These are phyloP conservation scores for Hamamelis virginiana DNA, from an alignment of 164 flowering plant species.

Conservation along the genomic window DNA sequence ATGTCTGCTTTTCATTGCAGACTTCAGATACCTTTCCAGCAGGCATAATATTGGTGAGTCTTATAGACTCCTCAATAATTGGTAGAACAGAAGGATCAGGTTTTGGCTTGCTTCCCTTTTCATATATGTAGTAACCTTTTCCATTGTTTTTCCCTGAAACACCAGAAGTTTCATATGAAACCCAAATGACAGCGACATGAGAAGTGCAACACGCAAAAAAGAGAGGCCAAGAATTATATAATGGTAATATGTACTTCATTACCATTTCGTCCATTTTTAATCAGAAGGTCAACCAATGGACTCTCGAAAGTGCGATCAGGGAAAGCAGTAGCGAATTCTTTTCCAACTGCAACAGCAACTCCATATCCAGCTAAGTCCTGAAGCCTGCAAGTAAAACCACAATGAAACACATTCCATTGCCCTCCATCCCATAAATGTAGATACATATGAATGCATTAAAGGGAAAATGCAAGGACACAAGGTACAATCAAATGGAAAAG, in stretches of 20 bases:
- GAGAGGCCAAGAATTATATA: neutral
- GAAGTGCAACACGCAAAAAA: neutral
- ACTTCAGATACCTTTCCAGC: constrained; percentile 70
- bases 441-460: neutral
- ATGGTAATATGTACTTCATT: constrained; percentile 3
- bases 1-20: neutral
- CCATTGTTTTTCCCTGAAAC: constrained; percentile 86
- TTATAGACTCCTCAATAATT: constrained; percentile 72
- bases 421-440: neutral
- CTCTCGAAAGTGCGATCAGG: constrained; percentile 60
- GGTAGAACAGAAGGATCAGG: constrained; percentile 79
- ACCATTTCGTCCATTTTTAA: constrained; percentile 90
- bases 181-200: neutral
- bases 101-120: constrained; percentile 86
- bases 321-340: constrained; percentile 60
- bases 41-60: constrained; percentile 67
- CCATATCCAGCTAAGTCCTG: constrained; percentile 93
- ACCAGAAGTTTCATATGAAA: constrained; percentile 5
- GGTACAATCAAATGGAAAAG: neutral
- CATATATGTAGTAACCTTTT: constrained; percentile 85
- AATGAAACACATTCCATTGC: constrained; percentile 3
- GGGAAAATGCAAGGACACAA: neutral
- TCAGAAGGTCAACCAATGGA: constrained; percentile 66
- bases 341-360: constrained; percentile 57
- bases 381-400: constrained; percentile 54